Conservation (phyloP, 345 rosid species). For the Eucalyptus pauciflora region DNA sequence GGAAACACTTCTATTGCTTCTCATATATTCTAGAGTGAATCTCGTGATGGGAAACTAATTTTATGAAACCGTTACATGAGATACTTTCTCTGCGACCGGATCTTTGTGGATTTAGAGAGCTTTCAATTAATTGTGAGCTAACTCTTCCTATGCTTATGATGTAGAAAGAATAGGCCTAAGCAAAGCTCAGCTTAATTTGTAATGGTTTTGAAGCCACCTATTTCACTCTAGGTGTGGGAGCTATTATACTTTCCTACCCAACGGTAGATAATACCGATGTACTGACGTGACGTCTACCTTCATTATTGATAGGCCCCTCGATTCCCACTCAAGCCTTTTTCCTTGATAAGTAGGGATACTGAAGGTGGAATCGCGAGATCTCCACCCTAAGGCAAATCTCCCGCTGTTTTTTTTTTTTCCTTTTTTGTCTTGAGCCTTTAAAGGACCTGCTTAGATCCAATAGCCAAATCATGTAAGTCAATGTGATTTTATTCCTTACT, state of each 20-base stretch:
- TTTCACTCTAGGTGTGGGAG: accelerated
- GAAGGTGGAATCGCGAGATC: too few relatives aligned
- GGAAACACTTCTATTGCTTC: background rate
- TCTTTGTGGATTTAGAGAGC: background rate
- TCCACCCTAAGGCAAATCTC: too few relatives aligned
- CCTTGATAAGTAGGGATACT: accelerated
- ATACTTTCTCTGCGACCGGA: background rate
- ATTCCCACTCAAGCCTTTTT: too few relatives aligned
- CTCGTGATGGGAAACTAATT: background rate
- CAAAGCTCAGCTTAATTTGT: too few relatives aligned
- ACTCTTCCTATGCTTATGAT: background rate
- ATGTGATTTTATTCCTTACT: background rate
- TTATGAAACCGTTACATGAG: background rate
- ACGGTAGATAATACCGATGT: accelerated
- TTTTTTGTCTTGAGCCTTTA: too few relatives aligned
- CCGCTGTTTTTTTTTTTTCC: accelerated
- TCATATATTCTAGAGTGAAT: background rate
- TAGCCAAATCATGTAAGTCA: background rate
- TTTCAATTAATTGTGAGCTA: background rate
- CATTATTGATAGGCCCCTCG: accelerated
- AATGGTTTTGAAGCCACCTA: too few relatives aligned
- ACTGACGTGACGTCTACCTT: too few relatives aligned
- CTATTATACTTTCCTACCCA: too few relatives aligned
- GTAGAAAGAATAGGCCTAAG: background rate
- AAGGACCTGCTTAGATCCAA: too few relatives aligned